Conservation (phyloP, 208 protist species). For the Naegleria fowleri region DNA sequence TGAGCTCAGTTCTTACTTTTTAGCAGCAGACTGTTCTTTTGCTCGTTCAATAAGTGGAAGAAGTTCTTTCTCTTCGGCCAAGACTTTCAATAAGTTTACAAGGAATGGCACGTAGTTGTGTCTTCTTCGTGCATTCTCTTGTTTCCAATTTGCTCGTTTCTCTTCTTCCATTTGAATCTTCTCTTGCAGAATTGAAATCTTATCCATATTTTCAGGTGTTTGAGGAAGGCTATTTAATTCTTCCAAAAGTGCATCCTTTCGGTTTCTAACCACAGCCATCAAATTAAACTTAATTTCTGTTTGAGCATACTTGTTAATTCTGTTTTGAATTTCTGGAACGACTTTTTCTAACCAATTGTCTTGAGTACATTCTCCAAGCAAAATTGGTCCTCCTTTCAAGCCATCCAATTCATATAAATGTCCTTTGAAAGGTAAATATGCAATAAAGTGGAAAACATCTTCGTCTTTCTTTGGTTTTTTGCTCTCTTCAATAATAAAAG, state of each 20-base stretch:
- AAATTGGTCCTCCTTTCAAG: constrained; percentile 79
- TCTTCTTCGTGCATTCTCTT: constrained; percentile 86
- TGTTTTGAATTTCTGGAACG: constrained; percentile 71
- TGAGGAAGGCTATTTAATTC: constrained; percentile 43
- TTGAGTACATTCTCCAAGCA: constrained; percentile 37
- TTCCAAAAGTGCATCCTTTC: constrained; percentile 58
- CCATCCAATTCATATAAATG: constrained; percentile 95
- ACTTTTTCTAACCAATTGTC: constrained; percentile 55
- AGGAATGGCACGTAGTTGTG: constrained; percentile 96
- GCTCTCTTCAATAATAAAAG: constrained; percentile 57
- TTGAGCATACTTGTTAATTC: constrained; percentile 57
- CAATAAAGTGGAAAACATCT: constrained; percentile 93
- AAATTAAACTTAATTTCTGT: constrained; percentile 89
- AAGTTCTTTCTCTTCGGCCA: constrained; percentile 82
- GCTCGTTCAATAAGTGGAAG: constrained; percentile 54
- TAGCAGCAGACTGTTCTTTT: background rate
- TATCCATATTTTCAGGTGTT: constrained; percentile 45
- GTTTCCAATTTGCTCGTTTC: constrained; percentile 52
- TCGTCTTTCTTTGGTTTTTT: constrained; percentile 45
- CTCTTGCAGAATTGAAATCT: constrained; percentile 55
- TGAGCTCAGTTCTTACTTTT: background rate
- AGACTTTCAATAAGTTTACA: constrained; percentile 77
- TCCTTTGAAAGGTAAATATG: constrained; percentile 80
- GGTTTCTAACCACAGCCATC: constrained; percentile 86
- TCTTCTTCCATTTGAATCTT: constrained; percentile 56